phyloP scores from a whole-genome alignment of 2,329 filamentous ascomycete genomes.

The Chaetomium sp. region DNA sequence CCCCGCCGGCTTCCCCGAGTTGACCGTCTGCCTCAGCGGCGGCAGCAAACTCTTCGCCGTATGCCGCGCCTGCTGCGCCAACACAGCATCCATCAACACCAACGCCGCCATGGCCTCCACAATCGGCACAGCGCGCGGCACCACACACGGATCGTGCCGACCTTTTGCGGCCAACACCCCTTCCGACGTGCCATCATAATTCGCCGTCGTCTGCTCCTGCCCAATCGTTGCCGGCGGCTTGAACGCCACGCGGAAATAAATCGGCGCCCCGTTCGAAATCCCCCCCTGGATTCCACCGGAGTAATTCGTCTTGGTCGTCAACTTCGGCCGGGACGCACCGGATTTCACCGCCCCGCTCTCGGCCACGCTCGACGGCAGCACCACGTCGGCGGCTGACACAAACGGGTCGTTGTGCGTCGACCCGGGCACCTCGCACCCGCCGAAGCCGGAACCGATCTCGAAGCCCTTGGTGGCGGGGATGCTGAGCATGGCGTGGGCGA shows the following conservation, averaged over 20 bases:
- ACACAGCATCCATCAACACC: conserved; percentile 77
- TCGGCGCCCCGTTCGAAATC: conserved; percentile 85
- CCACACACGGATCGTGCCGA: conserved; percentile 88
- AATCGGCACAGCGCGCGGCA: conserved; percentile 79
- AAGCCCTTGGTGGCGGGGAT: conserved; percentile 96
- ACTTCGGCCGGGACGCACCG: conserved; percentile 48
- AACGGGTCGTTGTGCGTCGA: conserved; percentile 92
- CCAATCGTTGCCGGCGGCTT: conserved; percentile 93
- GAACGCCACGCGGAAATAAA: conserved; percentile 94
- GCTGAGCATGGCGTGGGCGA: conserved; percentile 89
- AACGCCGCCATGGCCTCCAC: conserved; percentile 89
- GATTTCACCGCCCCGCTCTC: conserved; percentile 38
- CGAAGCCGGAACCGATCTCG: conserved; percentile 90
- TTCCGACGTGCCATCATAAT: conserved; percentile 63
- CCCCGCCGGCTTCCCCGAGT: conserved; percentile 24
- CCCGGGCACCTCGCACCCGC: conserved; percentile 76
- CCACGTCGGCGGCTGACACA: conserved; percentile 46
- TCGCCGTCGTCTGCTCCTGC: conserved; percentile 76
- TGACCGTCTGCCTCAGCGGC: conserved; percentile 31
- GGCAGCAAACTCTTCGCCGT: conserved; percentile 41
- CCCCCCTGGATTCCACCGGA: conserved; percentile 92
- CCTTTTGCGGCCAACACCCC: conserved; percentile 87
- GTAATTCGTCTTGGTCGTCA: conserved; percentile 90
- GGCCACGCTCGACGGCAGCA: conserved; percentile 34
- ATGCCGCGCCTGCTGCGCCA: conserved; percentile 67